phyloP scores from a whole-genome alignment of 208 protist species.

The Trichomonas tenax region DNA sequence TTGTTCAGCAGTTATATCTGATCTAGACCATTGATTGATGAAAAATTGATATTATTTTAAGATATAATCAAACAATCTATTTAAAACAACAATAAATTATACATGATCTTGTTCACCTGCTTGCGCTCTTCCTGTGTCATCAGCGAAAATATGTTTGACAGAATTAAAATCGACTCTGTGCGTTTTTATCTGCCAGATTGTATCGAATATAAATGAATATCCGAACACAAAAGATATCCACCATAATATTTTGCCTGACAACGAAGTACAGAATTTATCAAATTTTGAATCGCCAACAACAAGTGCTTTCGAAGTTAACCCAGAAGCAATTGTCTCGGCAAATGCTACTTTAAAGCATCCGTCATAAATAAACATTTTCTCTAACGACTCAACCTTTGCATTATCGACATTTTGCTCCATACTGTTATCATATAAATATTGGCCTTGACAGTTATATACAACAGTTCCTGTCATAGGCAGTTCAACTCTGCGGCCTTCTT shows the following conservation, averaged over 20 bases:
- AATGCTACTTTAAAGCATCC: not conserved
- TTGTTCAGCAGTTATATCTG: too few species aligned
- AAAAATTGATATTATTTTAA: too few species aligned
- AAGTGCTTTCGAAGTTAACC: not conserved
- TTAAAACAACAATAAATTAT: not conserved
- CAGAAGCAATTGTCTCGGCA: not conserved
- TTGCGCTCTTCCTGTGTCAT: not conserved
- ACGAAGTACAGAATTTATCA: not conserved
- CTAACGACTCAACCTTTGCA: not conserved
- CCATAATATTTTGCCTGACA: not conserved
- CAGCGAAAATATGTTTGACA: not conserved
- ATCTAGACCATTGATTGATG: too few species aligned
- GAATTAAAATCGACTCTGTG: not conserved
- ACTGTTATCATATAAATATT: not conserved
- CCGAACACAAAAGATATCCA: not conserved
- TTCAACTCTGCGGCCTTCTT: not conserved
- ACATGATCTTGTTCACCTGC: not conserved
- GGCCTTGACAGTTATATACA: not conserved
- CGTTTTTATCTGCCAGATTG: not conserved
- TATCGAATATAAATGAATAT: not conserved
- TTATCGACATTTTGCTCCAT: not conserved
- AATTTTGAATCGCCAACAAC: not conserved
- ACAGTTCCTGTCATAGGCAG: not conserved
- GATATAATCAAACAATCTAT: too few species aligned
- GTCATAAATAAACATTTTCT: not conserved